Percentiles rank a stretch among this genome's conserved stretches.
Evolutionary conservation across 176 grass and related monocot genomes (phyloP).

Genomic region (Tuctoria greenei): DNA sequence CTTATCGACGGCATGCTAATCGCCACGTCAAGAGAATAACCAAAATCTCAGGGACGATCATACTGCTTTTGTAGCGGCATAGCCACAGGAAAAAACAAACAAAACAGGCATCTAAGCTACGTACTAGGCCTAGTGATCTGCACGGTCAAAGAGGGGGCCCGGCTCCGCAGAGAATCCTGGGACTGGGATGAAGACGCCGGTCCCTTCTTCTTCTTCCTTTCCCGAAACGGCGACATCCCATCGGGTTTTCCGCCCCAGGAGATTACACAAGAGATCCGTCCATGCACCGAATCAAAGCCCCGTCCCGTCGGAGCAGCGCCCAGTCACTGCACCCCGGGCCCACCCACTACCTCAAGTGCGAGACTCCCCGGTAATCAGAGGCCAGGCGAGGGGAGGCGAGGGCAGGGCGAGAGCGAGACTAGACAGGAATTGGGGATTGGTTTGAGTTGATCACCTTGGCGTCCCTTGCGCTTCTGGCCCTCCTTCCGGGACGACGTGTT

Average conservation of each 20-base stretch:
- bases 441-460: slow-evolving; percentile 57
- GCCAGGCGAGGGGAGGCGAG: background rate
- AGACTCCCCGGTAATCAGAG: background rate
- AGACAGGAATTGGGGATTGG: background rate
- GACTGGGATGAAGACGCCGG: slow-evolving; percentile 37
- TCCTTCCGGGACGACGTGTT: slow-evolving; percentile 77
- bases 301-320: background rate
- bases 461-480: slow-evolving; percentile 83
- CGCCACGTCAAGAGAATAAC: slow-evolving; percentile 1
- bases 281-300: background rate
- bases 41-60: background rate
- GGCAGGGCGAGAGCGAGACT: no score
- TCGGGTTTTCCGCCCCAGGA: background rate
- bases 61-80: background rate
- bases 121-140: background rate
- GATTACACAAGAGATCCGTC: slow-evolving; percentile 36
- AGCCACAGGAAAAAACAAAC: background rate
- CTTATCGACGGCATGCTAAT: background rate
- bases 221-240: slow-evolving; percentile 50
- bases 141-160: slow-evolving; percentile 30
- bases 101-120: background rate
- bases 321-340: background rate
- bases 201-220: slow-evolving; percentile 35
- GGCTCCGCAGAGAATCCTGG: slow-evolving; percentile 35
- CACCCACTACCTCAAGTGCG: background rate